Evolutionary conservation across 352 stramenopile species (phyloP).

Genomic region (Phytophthora fragariae): DNA sequence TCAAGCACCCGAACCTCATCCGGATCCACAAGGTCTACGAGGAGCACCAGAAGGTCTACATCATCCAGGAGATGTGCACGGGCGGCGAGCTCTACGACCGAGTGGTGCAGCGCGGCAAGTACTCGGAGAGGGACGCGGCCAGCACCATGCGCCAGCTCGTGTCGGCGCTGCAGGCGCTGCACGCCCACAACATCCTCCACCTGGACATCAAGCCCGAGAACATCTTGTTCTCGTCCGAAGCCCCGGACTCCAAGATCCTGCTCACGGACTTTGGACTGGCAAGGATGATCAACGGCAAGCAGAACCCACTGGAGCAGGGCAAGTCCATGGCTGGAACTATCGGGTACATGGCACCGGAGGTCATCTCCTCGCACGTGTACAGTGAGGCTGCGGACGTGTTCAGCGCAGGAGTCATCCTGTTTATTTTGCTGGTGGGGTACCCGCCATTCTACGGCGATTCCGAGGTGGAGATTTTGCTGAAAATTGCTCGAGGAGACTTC

Average conservation of each 20-base stretch:
- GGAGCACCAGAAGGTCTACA: constrained; percentile 82
- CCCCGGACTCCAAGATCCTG: constrained; percentile 64
- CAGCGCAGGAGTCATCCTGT: constrained; percentile 83
- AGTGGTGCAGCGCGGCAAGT: constrained; percentile 70
- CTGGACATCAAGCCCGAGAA: constrained; percentile 87
- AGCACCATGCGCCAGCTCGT: constrained; percentile 74
- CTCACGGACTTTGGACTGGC: constrained; percentile 82
- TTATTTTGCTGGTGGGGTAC: constrained; percentile 82
- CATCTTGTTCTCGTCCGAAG: constrained; percentile 69
- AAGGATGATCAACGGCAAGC: constrained; percentile 77
- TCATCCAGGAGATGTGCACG: constrained; percentile 77
- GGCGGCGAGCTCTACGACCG: constrained; percentile 82
- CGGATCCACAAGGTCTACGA: constrained; percentile 87
- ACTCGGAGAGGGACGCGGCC: constrained; percentile 70
- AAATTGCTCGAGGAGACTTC: constrained; percentile 79
- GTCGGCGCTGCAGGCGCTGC: constrained; percentile 67
- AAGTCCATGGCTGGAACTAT: constrained; percentile 81
- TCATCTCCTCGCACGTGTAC: constrained; percentile 76
- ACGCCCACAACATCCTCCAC: constrained; percentile 82
- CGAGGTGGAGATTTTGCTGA: constrained; percentile 80
- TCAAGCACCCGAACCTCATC: constrained; percentile 80
- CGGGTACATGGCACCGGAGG: constrained; percentile 82
- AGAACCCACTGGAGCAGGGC: constrained; percentile 66
- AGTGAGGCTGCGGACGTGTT: constrained; percentile 78
- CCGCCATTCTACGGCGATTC: constrained; percentile 78